Percentiles rank a stretch among this genome's conserved stretches.
phyloP scores from a whole-genome alignment of 139 green algal species.

The Micromonas commoda region DNA sequence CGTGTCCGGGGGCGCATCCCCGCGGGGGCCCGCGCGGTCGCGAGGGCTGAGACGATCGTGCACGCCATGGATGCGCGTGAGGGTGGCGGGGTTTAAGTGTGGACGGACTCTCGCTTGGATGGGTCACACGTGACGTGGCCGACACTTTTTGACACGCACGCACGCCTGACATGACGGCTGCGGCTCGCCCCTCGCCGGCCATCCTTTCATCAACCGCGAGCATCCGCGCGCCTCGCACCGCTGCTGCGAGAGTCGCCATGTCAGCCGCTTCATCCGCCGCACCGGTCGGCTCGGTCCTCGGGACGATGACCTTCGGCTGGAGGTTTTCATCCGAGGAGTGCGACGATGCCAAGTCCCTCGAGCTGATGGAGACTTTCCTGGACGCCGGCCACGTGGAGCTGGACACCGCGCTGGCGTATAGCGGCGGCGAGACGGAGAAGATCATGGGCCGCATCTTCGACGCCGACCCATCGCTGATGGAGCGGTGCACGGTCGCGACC shows the following conservation, averaged over 20 bases:
- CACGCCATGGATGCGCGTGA: too few relatives aligned
- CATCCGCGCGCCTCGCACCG: neutral
- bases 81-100: too few relatives aligned
- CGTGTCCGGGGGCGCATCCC: too few relatives aligned
- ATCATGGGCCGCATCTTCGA: slow-evolving; percentile 6
- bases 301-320: slow-evolving; percentile 24
- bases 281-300: neutral
- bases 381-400: neutral
- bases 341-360: neutral
- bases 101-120: too few relatives aligned
- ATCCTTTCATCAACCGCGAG: too few relatives aligned
- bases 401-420: slow-evolving; percentile 18
- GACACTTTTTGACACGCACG: too few relatives aligned
- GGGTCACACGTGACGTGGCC: too few relatives aligned
- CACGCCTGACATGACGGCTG: too few relatives aligned
- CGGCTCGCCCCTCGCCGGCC: too few relatives aligned
- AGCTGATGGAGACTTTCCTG: neutral
- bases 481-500: neutral
- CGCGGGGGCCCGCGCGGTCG: too few relatives aligned
- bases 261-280: neutral
- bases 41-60: too few relatives aligned
- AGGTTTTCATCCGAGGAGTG: neutral
- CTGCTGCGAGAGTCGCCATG: too few relatives aligned
- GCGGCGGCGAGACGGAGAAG: slow-evolving; percentile 12
- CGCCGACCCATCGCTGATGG: neutral